Base-by-base conservation (phyloP, 2,329 filamentous ascomycete species). In the Cladophialophora carrionii region DNA sequence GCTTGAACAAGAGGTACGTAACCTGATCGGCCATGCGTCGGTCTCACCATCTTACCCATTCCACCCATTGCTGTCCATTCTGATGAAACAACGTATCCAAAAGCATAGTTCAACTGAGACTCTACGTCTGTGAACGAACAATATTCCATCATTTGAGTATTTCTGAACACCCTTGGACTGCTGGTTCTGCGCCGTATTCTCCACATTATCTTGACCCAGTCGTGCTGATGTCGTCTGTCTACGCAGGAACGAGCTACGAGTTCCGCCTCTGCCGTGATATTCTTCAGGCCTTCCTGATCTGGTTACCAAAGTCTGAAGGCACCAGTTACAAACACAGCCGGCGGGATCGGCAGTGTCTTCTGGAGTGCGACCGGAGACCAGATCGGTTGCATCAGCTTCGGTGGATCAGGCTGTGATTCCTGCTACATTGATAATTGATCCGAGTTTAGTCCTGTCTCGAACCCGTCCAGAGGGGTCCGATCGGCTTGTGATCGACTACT, bases 101-200 rank as follows among this genome's bases (percentile, higher is more conserved):
- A 74, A 74, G 76, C 76, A 78, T 78, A 78, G 76, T 78, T 78
- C 76, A 78, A 72, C 76, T 77, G 76, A 78, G 72, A 73, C 75
- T 74, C 72, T 73, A 73, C 72, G 75, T 74, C 71, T 62, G 66
- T 78, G 76, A 78, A 77, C 75, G 76, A 78, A 70, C 76, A 77
- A 71, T 75, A 63, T 56, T 62, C 67, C 65, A 67, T 65, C 67
- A 68, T 62, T 57, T 53, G 65, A 55, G 52, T 54, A n/a, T 34
- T 54, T 64, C 63, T 66, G 61, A 66, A 61, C 12, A 4, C 3
- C 3, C 2, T 53, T 29, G 12, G 22, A 54, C 20, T 34, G 48
- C 8, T 34, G 29, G 10, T 12, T 29, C 9, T 32, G 9, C 51
- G 24, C 9, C 31, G 46, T 32, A 14, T 4, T 17, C 51, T 48